Base-by-base conservation (phyloP, 2,329 filamentous ascomycete genomes). In the Sclerotinia nivalis region DNA sequence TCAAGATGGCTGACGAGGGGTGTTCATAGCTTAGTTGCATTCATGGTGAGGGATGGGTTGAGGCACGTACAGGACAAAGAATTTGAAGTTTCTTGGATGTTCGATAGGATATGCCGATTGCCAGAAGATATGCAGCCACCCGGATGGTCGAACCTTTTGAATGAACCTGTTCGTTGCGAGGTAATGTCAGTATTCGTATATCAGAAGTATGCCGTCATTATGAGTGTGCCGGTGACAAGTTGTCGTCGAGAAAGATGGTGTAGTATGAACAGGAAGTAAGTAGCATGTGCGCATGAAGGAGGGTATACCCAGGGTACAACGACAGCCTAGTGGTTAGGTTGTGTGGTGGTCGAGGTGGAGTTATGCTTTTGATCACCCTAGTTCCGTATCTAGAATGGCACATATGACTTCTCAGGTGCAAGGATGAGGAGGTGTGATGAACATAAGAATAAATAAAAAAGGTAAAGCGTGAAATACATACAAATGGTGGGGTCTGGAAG, bases 51-150 rank as follows among this genome's bases (percentile, higher is more conserved):
- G 72, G 61, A 40, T 52, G 69, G 43, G 62, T 69, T 62, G 71
- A 70, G 65, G 73, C 71, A 77, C 74, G 54, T 75, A 76, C 75
- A 66, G 67, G 68, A 69, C 65, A 68, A 72, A 68, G 50, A 73
- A 75, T 65, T 74, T 76, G 74, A 75, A 72, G 74, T 71, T 75
- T 64, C 70, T 76, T 75, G 75, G 75, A 70, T 71, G 71, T 74
- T 69, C 68, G 67, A 67, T 70, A 49, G 71, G 72, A 71, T 61
- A 62, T 71, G 71, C 71, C 69, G 71, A 74, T 74, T 69, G 66
- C 73, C 69, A 75, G 76, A 77, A 71, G 70, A 67, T 76, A 76
- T 78, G 77, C 76, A 77, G 77, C 76, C 75, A 77, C 75, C 77
- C 77, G 75, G 49, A 40, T 40, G 58, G 50, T 52, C 68, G 62